phyloP scores from a whole-genome alignment of 2,329 filamentous ascomycete genomes.

The Fusarium torulosum region DNA sequence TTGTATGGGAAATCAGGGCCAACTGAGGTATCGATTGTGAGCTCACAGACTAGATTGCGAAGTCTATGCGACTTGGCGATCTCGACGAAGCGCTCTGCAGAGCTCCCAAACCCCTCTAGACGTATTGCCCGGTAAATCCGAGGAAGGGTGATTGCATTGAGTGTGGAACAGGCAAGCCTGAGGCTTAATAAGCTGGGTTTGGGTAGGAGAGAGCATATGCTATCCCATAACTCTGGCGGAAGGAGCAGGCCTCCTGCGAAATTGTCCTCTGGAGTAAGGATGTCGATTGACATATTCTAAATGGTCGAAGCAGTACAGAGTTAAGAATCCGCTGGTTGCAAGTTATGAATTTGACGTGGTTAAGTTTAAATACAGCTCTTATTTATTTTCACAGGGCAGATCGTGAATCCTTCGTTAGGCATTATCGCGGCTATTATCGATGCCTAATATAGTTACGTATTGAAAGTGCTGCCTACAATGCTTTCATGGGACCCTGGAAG shows the following conservation, averaged over 20 bases:
- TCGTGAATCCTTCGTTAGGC: too few species aligned
- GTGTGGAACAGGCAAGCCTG: conserved; percentile 6
- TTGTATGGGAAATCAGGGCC: conserved; percentile 2
- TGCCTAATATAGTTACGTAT: too few species aligned
- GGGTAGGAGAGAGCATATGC: conserved; percentile 12
- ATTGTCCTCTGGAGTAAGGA: too few species aligned
- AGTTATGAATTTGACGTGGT: too few species aligned
- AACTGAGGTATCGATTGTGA: conserved; percentile 28
- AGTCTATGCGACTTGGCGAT: conserved; percentile 27
- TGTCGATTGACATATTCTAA: too few species aligned
- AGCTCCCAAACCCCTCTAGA: conserved; percentile 11
- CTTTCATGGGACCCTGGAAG: too few species aligned
- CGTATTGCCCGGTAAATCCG: conserved; percentile 1
- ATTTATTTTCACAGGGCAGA: too few species aligned
- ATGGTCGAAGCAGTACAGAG: too few species aligned
- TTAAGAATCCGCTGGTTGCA: too few species aligned
- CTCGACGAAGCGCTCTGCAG: conserved; percentile 14
- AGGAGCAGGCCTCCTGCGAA: neutral
- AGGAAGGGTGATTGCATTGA: neutral
- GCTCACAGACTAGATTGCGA: conserved; percentile 23
- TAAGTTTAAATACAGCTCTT: too few species aligned
- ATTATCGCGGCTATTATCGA: too few species aligned
- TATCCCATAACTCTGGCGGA: conserved; percentile 7
- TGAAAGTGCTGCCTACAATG: too few species aligned
- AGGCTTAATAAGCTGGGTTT: conserved; percentile 1